Evolutionary conservation across 2,329 filamentous ascomycete species (phyloP).

Genomic region (Anthostomella pinea): DNA sequence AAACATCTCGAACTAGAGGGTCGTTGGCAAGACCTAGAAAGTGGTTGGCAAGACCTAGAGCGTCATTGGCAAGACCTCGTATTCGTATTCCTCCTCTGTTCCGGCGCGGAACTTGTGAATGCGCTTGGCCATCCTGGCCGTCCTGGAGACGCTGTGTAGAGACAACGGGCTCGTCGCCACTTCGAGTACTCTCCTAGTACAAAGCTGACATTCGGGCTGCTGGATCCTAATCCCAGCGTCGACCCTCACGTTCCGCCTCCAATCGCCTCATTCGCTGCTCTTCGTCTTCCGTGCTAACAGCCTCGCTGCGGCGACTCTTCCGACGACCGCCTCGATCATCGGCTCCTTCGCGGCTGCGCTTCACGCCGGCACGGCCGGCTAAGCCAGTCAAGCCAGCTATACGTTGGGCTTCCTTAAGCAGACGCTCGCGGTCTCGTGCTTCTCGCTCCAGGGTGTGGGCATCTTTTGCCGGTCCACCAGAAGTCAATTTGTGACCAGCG

Average conservation of each 20-base stretch:
- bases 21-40: too few species aligned
- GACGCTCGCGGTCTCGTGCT: slow-evolving; percentile 61
- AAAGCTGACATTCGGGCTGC: not conserved
- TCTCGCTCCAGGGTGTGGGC: slow-evolving; percentile 70
- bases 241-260: slow-evolving; percentile 58
- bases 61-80: too few species aligned
- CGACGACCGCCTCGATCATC: slow-evolving; percentile 46
- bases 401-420: slow-evolving; percentile 66
- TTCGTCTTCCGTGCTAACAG: slow-evolving; percentile 44
- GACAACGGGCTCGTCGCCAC: too few species aligned
- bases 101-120: too few species aligned
- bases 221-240: slow-evolving; percentile 42
- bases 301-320: slow-evolving; percentile 49
- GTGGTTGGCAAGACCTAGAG: too few species aligned
- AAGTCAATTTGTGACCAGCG: slow-evolving; percentile 20
- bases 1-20: too few species aligned
- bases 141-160: too few species aligned
- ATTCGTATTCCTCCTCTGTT: too few species aligned
- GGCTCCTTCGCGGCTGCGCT: slow-evolving; percentile 44
- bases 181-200: slow-evolving; percentile 8
- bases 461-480: slow-evolving; percentile 39
- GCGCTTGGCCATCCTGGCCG: too few species aligned
- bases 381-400: slow-evolving; percentile 59
- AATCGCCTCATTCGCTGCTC: slow-evolving; percentile 53
- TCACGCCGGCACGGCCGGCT: slow-evolving; percentile 43